Evolutionary conservation across 805 yeast genomes (phyloP).

Genomic region (Candida tibetensis): DNA sequence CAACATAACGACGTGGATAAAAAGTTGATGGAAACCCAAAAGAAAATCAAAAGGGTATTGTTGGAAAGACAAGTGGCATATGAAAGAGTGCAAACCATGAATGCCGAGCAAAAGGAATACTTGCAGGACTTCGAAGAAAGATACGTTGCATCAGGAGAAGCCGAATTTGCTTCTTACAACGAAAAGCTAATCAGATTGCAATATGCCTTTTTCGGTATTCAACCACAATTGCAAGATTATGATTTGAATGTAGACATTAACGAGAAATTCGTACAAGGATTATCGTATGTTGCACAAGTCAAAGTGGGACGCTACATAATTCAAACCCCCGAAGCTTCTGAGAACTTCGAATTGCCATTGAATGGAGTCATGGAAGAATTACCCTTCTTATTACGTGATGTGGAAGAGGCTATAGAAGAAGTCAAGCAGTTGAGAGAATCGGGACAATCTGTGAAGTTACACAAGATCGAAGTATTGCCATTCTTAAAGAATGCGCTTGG

Average conservation of each 20-base stretch:
- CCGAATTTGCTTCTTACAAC: slow-evolving; percentile 52
- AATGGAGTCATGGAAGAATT: slow-evolving; percentile 40
- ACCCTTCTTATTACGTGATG: slow-evolving; percentile 36
- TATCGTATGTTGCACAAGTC: slow-evolving; percentile 64
- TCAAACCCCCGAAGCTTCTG: slow-evolving; percentile 19
- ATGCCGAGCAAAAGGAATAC: slow-evolving; percentile 44
- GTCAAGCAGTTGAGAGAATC: slow-evolving; percentile 48
- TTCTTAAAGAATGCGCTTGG: slow-evolving; percentile 34
- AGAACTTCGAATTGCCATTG: slow-evolving; percentile 29
- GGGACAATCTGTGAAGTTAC: slow-evolving; percentile 24
- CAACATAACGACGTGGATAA: slow-evolving; percentile 39
- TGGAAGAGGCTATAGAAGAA: slow-evolving; percentile 43
- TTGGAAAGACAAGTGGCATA: slow-evolving; percentile 79
- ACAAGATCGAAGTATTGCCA: slow-evolving; percentile 40
- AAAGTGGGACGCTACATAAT: slow-evolving; percentile 47
- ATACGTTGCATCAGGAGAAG: slow-evolving; percentile 52
- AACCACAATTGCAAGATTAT: slow-evolving; percentile 56
- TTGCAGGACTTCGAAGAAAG: slow-evolving; percentile 54
- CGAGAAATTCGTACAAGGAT: slow-evolving; percentile 56
- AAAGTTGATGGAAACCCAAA: slow-evolving; percentile 36
- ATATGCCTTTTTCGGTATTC: slow-evolving; percentile 80
- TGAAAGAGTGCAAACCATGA: slow-evolving; percentile 53
- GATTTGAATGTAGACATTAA: slow-evolving; percentile 55
- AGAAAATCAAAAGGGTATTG: slow-evolving; percentile 76
- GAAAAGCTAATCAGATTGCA: slow-evolving; percentile 77